Evolutionary conservation across 73 alveolate genomes (phyloP).

Genomic region (Symbiodinium natans): DNA sequence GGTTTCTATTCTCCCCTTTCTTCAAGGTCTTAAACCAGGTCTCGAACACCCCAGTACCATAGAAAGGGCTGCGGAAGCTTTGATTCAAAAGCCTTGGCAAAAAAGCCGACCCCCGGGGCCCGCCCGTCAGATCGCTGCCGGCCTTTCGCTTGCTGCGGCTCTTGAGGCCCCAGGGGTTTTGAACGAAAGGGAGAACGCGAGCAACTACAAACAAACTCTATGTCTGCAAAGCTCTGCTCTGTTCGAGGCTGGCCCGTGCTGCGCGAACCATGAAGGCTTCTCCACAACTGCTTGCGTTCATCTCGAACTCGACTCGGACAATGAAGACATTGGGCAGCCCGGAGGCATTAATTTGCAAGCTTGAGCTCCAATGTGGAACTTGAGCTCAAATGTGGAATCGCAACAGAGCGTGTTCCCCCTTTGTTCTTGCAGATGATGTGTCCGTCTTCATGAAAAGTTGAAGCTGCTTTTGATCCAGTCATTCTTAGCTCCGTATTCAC

Average conservation of each 20-base stretch:
- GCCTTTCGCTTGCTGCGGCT: constrained; percentile 68
- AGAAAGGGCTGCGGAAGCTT: too few species aligned
- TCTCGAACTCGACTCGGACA: constrained; percentile 42
- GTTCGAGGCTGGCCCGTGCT: constrained; percentile 41
- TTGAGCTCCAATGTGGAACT: too few species aligned
- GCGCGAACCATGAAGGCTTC: constrained; percentile 35
- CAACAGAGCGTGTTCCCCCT: neutral
- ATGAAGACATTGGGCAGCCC: constrained; percentile 40
- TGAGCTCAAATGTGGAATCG: neutral
- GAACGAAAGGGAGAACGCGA: neutral
- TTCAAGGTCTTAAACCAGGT: too few species aligned
- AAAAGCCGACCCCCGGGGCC: too few species aligned
- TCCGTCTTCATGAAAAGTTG: too few species aligned
- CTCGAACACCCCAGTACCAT: too few species aligned
- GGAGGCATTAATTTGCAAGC: too few species aligned
- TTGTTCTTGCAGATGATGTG: too few species aligned
- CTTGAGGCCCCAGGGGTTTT: constrained; percentile 16
- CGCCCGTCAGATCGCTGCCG: constrained; percentile 54
- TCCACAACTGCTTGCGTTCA: constrained; percentile 48
- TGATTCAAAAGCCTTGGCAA: too few species aligned
- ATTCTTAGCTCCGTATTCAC: too few species aligned
- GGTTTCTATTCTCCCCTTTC: too few species aligned
- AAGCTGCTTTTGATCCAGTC: too few species aligned
- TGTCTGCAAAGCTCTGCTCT: neutral
- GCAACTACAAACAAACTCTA: neutral